A percentile compares a stretch with the other conserved stretches of the same genome.
phyloP scores from a whole-genome alignment of 352 stramenopile species.

The Vaucheria bursata region DNA sequence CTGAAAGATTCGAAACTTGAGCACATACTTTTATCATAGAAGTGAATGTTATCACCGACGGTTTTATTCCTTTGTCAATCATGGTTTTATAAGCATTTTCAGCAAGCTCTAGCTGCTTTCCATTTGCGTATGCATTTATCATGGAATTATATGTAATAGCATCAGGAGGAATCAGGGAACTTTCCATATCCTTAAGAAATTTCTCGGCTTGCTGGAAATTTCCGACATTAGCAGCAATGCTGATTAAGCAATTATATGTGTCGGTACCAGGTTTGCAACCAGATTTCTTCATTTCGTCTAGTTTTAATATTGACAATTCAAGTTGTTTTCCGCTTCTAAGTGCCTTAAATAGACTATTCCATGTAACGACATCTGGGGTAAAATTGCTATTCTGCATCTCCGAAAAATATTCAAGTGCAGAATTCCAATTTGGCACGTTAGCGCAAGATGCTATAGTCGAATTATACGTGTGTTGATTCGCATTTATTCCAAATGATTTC shows the following conservation, averaged over 20 bases:
- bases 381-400: too few species aligned
- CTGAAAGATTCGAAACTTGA: too few species aligned
- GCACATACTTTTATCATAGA: not conserved
- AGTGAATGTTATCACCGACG: not conserved
- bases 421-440: too few species aligned
- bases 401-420: too few species aligned
- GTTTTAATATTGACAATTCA: too few species aligned
- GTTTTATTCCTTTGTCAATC: not conserved
- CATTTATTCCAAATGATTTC: too few species aligned
- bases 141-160: not conserved
- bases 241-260: not conserved
- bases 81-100: not conserved
- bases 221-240: not conserved
- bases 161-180: too few species aligned
- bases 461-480: too few species aligned
- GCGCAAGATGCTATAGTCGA: too few species aligned
- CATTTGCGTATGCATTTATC: not conserved
- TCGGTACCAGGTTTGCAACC: not conserved
- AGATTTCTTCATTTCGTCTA: not conserved
- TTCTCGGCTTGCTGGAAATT: not conserved
- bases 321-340: too few species aligned
- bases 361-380: too few species aligned
- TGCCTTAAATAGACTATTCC: too few species aligned
- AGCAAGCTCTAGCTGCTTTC: not conserved
- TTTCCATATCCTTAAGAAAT: not conserved